Base-by-base conservation (phyloP, 805 yeast species). In the Schwanniomyces yamadae region DNA sequence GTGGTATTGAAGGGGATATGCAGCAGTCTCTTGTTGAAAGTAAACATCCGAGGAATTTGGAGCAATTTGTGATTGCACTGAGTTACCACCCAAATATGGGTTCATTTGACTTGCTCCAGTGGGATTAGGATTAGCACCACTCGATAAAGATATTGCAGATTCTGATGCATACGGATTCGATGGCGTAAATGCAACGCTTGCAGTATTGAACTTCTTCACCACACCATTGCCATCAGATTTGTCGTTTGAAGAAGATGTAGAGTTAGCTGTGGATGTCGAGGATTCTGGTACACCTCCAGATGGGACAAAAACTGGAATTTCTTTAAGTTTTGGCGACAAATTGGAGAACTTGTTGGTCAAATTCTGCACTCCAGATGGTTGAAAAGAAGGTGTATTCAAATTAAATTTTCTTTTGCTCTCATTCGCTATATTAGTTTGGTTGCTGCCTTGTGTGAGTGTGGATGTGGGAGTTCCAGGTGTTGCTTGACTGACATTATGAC, bases 1-100 rank as follows among this genome's bases (percentile, higher is more conserved):
- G 60, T 90, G 96, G 55, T 86, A 85, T 51, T 88, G 88, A 28
- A 86, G 63, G 0, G 84, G 84, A 45, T 63, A 78, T 31, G 46
- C 44, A 37, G 47, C 39, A 35, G 30, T 42, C 22, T 34, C 50
- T 31, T 29, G 44, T 34, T 43, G 54, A 33, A 39, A 48, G 34
- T 36, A 52, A 37, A 50, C 43, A 31, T 54, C 59, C 17, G 52
- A 45, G 11, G 50, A 41, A 13, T 44, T 43, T 12, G 50, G 45
- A 5, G 50, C 33, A 17, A 23, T 13, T 6, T 24, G 23, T 16
- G 42, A 15, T 14, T 32, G 37, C 19, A 30, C 37, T 4, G 45
- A 16, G 24, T 33, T 36, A 18, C 41, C 44, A 4, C 50, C 41
- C 35, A 58, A 42, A 33, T 58, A 56, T 8, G 60, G 60, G 29